phyloP scores from a whole-genome alignment of 2,329 filamentous ascomycete species.

The Trichoderma gracile region DNA sequence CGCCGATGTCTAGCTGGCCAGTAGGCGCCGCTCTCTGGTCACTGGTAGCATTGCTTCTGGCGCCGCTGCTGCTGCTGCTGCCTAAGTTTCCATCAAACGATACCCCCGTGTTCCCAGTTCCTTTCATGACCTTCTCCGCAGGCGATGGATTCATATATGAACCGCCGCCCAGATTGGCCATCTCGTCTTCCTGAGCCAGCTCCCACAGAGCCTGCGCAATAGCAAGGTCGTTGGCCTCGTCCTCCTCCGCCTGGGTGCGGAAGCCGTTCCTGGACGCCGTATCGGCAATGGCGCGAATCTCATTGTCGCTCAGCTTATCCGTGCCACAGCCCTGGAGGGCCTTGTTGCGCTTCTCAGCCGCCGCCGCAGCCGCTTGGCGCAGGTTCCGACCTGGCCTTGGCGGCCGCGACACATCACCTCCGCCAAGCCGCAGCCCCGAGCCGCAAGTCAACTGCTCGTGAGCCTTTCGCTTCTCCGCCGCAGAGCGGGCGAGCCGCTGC shows the following conservation, averaged over 20 bases:
- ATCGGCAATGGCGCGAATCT: slow-evolving; percentile 65
- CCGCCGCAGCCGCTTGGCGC: slow-evolving; percentile 69
- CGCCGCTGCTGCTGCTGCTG: neutral
- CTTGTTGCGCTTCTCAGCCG: slow-evolving; percentile 67
- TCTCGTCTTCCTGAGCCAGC: slow-evolving; percentile 67
- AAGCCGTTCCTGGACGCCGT: slow-evolving; percentile 71
- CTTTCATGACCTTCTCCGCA: slow-evolving; percentile 16
- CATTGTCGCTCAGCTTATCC: slow-evolving; percentile 63
- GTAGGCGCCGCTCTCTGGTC: neutral
- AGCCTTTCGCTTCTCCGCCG: slow-evolving; percentile 68
- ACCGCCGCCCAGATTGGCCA: neutral
- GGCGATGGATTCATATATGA: slow-evolving; percentile 15
- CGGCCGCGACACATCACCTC: slow-evolving; percentile 41
- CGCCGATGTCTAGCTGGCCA: neutral
- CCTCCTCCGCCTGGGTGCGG: slow-evolving; percentile 80
- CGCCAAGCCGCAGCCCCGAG: slow-evolving; percentile 73
- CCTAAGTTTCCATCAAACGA: neutral
- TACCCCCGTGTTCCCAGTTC: slow-evolving; percentile 48
- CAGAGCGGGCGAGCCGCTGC: slow-evolving; percentile 69
- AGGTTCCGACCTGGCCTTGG: slow-evolving; percentile 63
- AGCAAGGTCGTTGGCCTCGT: slow-evolving; percentile 83
- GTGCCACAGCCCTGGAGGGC: slow-evolving; percentile 75
- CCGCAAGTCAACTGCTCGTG: slow-evolving; percentile 59
- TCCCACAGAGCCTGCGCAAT: slow-evolving; percentile 86
- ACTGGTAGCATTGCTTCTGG: neutral